Evolutionary conservation across 352 stramenopile species (phyloP), one percentile per base, ranked within the genome.

Genomic region (Stramenopiles sp.): DNA sequence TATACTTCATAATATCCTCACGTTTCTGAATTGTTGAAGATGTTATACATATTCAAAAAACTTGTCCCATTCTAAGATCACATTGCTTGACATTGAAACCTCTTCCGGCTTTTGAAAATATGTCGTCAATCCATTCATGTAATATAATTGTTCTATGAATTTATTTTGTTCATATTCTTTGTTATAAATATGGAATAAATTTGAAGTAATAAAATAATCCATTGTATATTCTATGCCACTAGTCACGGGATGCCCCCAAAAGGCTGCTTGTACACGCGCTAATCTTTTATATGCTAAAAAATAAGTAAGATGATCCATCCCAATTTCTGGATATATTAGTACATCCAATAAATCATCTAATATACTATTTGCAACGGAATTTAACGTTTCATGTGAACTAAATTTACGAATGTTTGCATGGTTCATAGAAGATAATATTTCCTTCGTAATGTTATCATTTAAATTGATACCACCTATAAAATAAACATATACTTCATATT

Each of bases 161-260:
- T n/a, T n/a, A n/a, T n/a, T n/a, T n/a, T n/a, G n/a, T n/a, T n/a
- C n/a, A n/a, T n/a, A n/a, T n/a, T n/a, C n/a, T n/a, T n/a, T n/a
- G n/a, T n/a, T n/a, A n/a, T n/a, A n/a, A n/a, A n/a, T n/a, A n/a
- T n/a, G n/a, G n/a, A n/a, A n/a, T n/a, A n/a, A n/a, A n/a, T n/a
- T n/a, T n/a, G 53, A 69, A 27, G 53, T 23, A 63, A 95, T 84
- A 77, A 92, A 94, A 76, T 92, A 94, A 81, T 95, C 90, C 43
- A 94, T 91, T 0, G 83, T 78, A n/a, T n/a, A n/a, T 0, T 84
- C 81, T 27, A 69, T 23, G 6, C 85, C 88, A 0, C 86, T 91
- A 13, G 89, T 93, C 78, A 90, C 86, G 13, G 89, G 89, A 76
- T 94, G 89, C 30, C 90, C 90, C 90, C 90, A 95, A 77, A 94